Evolutionary conservation across 768 basidiomycete species (phyloP), one percentile per base, ranked within the genome.

Genomic region (Rhodotorula sphaerocarpa): DNA sequence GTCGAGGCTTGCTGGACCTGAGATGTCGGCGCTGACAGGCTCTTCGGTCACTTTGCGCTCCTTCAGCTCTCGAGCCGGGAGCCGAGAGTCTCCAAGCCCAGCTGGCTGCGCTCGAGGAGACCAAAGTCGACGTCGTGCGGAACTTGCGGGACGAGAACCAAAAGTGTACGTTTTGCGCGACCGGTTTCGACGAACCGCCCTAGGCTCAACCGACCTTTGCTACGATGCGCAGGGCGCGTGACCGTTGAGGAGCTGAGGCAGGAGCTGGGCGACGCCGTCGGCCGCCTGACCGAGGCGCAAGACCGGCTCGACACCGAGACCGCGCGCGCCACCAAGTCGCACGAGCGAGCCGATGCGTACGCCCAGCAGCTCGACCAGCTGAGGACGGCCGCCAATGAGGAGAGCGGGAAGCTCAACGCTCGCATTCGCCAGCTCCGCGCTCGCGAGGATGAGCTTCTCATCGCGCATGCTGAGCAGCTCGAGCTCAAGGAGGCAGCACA

Each of bases 201-300:
- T n/a, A n/a, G n/a, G n/a, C n/a, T n/a, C n/a, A n/a, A n/a, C n/a
- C n/a, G n/a, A n/a, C n/a, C n/a, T n/a, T n/a, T n/a, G n/a, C n/a
- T 12, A 14, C 10, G 25, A 4, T 28, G 21, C 4, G 10, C 65
- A 67, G 65, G 57, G 18, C 36, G 51, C 5, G 36, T n/a, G 20
- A 57, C 59, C 25, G 56, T 63, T 50, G 25, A 28, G 23, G 46
- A 53, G 11, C 66, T 67, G 20, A 57, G 61, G 34, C 5, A 2
- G 12, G 48, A 67, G 20, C 65, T 67, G 50, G 65, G 55, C 18
- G 20, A 10, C 14, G 53, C 48, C 15, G 43, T 53, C 1, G 65
- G 65, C 36, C 44, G 56, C 42, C 34, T 60, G 12, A 33, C 25
- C 39, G 66, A 67, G 47, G 34, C 66, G 25, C 54, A 43, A 7